phyloP scores from a whole-genome alignment of 148 eudicot genomes.

The Rhododendron kiyosumense region DNA sequence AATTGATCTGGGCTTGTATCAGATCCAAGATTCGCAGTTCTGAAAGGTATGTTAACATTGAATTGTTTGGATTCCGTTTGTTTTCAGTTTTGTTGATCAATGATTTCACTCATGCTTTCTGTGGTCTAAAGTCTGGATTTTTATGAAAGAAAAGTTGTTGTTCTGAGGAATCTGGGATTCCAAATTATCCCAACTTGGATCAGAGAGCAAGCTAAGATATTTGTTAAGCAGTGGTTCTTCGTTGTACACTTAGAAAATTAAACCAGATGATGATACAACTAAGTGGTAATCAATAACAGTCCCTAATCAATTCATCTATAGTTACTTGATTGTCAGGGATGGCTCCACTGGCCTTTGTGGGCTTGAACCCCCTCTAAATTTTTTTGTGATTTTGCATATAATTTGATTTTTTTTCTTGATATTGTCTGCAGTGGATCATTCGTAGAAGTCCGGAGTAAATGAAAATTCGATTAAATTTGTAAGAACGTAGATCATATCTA shows the following conservation, averaged over 20 bases:
- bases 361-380: not conserved
- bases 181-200: not conserved
- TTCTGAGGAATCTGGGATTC: not conserved
- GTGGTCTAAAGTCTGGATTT: not conserved
- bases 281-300: not conserved
- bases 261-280: not conserved
- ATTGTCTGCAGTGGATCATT: not conserved
- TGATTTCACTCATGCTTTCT: not conserved
- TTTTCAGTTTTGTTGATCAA: not conserved
- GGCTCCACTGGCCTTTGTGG: too few relatives aligned
- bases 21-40: not conserved
- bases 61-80: not conserved
- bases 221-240: not conserved
- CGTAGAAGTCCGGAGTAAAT: too few relatives aligned
- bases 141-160: not conserved
- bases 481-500: too few relatives aligned
- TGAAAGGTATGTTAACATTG: not conserved
- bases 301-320: not conserved
- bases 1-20: not conserved
- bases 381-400: too few relatives aligned
- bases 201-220: not conserved
- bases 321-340: not conserved
- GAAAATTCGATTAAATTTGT: too few relatives aligned
- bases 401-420: not conserved
- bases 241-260: not conserved